Base-by-base conservation (phyloP, 495 filamentous ascomycete species). In the Parathielavia appendiculata region DNA sequence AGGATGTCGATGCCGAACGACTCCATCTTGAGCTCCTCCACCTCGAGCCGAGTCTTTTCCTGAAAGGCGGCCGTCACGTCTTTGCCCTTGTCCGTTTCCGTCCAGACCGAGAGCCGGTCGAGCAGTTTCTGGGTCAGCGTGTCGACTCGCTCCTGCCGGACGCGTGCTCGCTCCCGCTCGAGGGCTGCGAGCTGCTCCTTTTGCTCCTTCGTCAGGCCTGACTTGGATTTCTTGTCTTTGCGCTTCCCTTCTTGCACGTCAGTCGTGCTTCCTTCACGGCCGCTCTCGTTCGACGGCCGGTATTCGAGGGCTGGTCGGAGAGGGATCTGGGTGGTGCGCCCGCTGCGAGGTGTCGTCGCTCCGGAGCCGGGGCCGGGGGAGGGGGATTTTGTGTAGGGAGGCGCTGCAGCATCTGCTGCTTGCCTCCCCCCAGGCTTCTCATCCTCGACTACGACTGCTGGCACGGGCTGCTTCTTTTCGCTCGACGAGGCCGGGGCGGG, bases 1-100 rank as follows among this genome's bases (percentile, higher is more conserved):
- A 99, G 77, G 63, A 99, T 99, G 65, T 99, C 93, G 38, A 99
- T 75, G 39, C 93, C 93, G 68, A 99, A 99, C 13, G 88, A 92
- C 75, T 99, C 93, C 90, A 99, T 97, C 78, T 97, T 99, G 63
- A 97, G 74, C 63, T 97, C 95, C 78, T 99, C 93, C 14, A 96
- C 90, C 73, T 97, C 95, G 26, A 95, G 83, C n/a, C 86, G 81
- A 20, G 85, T 96, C 80, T 97, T 96, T 67, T 90, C 89, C 66
- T 91, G 85, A 73, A 97, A 99, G 2, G 95, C 91, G 40, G 72
- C 73, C 4, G 92, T 97, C 11, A 96, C 89, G 68, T 95, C 91
- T 1, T 70, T 44, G 32, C 85, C 84, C 75, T 93, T 95, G 75
- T 97, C 95, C 5, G 91, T 96, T 72, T 99, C 93, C 12, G 93